Evolutionary conservation across 768 basidiomycete species (phyloP), one percentile per base, ranked within the genome.

Genomic region (Auricularia sp.): DNA sequence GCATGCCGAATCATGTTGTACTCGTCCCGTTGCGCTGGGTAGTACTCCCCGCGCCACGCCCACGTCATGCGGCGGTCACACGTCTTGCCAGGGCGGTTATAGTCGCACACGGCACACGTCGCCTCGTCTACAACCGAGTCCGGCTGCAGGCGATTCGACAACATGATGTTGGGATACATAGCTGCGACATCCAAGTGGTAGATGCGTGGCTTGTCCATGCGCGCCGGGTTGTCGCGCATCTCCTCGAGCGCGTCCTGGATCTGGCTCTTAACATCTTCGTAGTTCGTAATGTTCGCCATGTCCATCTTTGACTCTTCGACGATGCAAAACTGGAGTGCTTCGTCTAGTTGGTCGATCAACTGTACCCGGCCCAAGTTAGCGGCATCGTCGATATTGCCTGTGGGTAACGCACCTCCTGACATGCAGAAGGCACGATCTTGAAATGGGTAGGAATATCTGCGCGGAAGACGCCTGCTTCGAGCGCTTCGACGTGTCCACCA

Each of bases 131-230:
- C 89, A 78, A 98, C 90, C 1, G 97, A 97, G 76, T 99, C 97
- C 2, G 97, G 97, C 70, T 99, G 97, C 2, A 99, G 82, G 39
- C 97, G 92, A 73, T 99, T 99, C 18, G 95, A 98, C 80, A 99
- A 88, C 97, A 99, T 99, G 84, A 99, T 98, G 76, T 98, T 99
- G 65, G 97, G 97, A 74, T 99, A 98, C 97, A 99, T 99, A 68
- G 97, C 97, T 2, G 97, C 97, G 67, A 99, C 97, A 71, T 99
- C 97, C 71, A 98, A 77, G 75, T 99, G 97, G 76, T 99, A 99
- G 72, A 99, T 98, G 68, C 98, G 85, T 0, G 97, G 97, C 13
- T 87, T 90, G 78, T 98, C 95, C 54, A 81, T 80, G 14, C 96
- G 91, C 63, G 86, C 83, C 0, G 97, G 96, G 66, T 89, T 86